Percentiles rank a stretch among this genome's conserved stretches.
Evolutionary conservation across 305 asterid genomes (phyloP).

Genomic region (Fraxinus xanthoxyloides): DNA sequence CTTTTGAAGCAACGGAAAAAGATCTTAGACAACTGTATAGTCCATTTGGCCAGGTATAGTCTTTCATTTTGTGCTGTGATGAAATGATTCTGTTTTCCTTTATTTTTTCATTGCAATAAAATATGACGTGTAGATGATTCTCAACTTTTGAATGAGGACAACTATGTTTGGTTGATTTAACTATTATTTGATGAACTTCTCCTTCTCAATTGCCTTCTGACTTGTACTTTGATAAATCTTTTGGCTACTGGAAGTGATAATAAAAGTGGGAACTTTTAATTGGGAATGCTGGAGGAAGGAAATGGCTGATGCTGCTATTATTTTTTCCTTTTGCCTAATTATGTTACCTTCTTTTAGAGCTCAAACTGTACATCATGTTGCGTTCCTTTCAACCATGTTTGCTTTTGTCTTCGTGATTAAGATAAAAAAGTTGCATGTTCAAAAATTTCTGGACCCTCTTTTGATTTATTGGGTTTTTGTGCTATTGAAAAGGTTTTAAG

Average conservation of each 20-base stretch:
- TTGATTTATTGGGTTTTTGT: background rate
- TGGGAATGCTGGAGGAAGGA: background rate
- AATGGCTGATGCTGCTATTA: background rate
- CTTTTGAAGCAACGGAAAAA: slow-evolving; percentile 90
- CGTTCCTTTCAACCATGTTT: background rate
- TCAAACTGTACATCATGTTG: background rate
- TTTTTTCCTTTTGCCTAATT: background rate
- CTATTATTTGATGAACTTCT: background rate
- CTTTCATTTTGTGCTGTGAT: background rate
- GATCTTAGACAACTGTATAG: slow-evolving; percentile 80
- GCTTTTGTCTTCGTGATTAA: background rate
- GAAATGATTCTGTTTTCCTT: background rate
- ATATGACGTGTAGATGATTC: background rate
- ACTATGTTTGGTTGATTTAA: background rate
- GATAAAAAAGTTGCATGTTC: background rate
- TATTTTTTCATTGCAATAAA: background rate
- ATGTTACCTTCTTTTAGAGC: background rate
- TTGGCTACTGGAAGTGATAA: background rate
- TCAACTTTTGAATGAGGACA: background rate
- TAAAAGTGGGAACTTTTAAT: background rate
- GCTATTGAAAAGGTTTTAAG: background rate
- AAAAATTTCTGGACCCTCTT: background rate
- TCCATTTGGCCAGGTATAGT: slow-evolving; percentile 81
- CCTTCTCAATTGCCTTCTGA: background rate
- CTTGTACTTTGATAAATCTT: background rate